Evolutionary conservation across 805 yeast species (phyloP).

Genomic region (Candida dendrica): DNA sequence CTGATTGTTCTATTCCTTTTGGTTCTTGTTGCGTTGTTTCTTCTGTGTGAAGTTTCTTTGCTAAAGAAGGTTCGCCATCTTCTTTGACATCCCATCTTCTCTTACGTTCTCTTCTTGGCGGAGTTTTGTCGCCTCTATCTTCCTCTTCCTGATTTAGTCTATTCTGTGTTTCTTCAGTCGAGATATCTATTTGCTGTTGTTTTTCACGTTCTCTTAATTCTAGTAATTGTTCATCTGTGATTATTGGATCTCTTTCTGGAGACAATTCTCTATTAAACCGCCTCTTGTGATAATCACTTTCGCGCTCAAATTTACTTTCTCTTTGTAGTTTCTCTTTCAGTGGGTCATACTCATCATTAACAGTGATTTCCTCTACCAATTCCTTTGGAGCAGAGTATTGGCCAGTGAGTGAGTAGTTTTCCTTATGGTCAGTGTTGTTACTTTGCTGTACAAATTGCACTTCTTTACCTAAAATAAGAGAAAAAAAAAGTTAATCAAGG

Average conservation of each 20-base stretch:
- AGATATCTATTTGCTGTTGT: constrained; percentile 24
- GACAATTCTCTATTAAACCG: constrained; percentile 24
- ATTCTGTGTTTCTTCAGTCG: constrained; percentile 1
- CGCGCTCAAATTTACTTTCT: constrained; percentile 28
- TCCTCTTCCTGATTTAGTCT: constrained; percentile 1
- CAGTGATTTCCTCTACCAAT: constrained; percentile 19
- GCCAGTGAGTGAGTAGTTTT: constrained; percentile 24
- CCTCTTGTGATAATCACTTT: constrained; percentile 41
- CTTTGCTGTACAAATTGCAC: not conserved
- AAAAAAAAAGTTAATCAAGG: not conserved
- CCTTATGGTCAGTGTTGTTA: not conserved
- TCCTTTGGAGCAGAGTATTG: constrained; percentile 33
- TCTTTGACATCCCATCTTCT: constrained; percentile 21
- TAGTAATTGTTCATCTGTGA: constrained; percentile 36
- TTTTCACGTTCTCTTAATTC: constrained; percentile 33
- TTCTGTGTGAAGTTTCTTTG: constrained; percentile 26
- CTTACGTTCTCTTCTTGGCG: constrained; percentile 18
- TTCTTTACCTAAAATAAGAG: not conserved
- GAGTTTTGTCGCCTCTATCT: constrained; percentile 18
- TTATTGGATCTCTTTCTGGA: constrained; percentile 22
- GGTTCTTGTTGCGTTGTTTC: constrained; percentile 5
- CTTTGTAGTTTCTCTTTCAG: constrained; percentile 18
- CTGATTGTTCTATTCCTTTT: not conserved
- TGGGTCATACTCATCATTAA: constrained; percentile 23
- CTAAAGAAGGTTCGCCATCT: constrained; percentile 15